phyloP scores from a whole-genome alignment of 768 basidiomycete species.

The Suillus discolor region DNA sequence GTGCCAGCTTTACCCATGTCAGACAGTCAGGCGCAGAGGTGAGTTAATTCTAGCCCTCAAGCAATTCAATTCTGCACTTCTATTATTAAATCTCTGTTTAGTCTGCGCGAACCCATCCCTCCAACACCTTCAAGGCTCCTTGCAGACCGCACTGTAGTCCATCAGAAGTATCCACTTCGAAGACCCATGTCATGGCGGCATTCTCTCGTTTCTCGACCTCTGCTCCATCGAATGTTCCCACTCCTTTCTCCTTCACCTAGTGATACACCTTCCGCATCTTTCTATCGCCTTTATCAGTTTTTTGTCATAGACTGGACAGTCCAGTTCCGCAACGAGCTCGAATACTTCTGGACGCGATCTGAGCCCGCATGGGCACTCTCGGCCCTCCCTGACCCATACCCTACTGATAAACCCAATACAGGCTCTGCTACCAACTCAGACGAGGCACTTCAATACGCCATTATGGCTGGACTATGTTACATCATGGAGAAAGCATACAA shows the following conservation, averaged over 20 bases:
- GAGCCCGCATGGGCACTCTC: slow-evolving; percentile 13
- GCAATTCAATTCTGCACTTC: background rate
- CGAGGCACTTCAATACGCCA: slow-evolving; percentile 25
- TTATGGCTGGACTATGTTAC: slow-evolving; percentile 30
- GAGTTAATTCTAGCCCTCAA: background rate
- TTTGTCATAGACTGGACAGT: slow-evolving; percentile 26
- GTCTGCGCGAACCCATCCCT: slow-evolving; percentile 8
- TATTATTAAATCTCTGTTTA: background rate
- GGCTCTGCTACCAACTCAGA: slow-evolving; percentile 14
- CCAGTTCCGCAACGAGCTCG: slow-evolving; percentile 35
- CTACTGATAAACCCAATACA: background rate
- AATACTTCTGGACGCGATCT: slow-evolving; percentile 30
- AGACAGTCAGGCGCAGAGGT: background rate
- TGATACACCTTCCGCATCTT: slow-evolving; percentile 33
- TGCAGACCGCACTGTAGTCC: background rate
- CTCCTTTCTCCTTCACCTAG: slow-evolving; percentile 9
- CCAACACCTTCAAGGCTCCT: slow-evolving; percentile 10
- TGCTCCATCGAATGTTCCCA: background rate
- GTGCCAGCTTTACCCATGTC: background rate
- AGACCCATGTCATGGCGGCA: slow-evolving; percentile 7
- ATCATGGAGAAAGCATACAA: slow-evolving; percentile 32
- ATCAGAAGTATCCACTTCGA: slow-evolving; percentile 6
- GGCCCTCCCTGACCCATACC: slow-evolving; percentile 19
- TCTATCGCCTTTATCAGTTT: slow-evolving; percentile 38
- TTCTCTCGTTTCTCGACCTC: background rate